Base-by-base conservation (phyloP, 805 yeast species). In the Wickerhamomyces chaumierensis region DNA sequence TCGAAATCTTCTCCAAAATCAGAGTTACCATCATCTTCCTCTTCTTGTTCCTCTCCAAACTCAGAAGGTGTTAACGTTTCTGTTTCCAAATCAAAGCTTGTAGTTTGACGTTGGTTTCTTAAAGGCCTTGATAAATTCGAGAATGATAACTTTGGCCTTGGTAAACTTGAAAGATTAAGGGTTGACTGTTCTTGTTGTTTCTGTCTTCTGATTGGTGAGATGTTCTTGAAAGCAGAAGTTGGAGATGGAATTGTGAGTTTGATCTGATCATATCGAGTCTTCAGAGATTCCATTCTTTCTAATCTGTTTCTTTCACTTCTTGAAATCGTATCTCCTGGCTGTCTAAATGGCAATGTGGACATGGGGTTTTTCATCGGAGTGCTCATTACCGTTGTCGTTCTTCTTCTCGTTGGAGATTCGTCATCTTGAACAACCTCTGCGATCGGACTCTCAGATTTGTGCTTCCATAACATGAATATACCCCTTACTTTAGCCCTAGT, bases 161-260 rank as follows among this genome's bases (percentile, higher is more conserved):
- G 17, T n/a, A 31, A 15, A 15, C 15, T 31, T 31, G 12, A 8
- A 15, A 31, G 18, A 7, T 15, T 31, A 31, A 21, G n/a, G n/a
- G 16, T 28, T 6, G 6, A 8, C 7, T 14, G n/a, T 17, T 19
- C 18, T 5, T 8, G 18, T 31, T 28, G 20, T 4, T 14, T 5
- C n/a, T 28, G 6, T 6, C 23, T 5, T n/a, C 19, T 21, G 20
- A 17, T 15, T 15, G 38, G 15, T 20, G 34, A 14, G 18, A 36
- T 18, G 29, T 34, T 34, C 21, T 23, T 20, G 21, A 27, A 16
- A 4, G 18, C 18, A 18, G 29, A 18, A 17, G 60, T 35, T 5
- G 69, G 69, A 42, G 66, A 61, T 18, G 68, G 69, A 9, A 62
- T 56, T 1, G 63, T 63, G 18, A 43, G 42, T 23, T 58, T 56